Evolutionary conservation across 345 rosid genomes (phyloP), one percentile per base, ranked within the genome.

Genomic region (Odontarrhena argentea): DNA sequence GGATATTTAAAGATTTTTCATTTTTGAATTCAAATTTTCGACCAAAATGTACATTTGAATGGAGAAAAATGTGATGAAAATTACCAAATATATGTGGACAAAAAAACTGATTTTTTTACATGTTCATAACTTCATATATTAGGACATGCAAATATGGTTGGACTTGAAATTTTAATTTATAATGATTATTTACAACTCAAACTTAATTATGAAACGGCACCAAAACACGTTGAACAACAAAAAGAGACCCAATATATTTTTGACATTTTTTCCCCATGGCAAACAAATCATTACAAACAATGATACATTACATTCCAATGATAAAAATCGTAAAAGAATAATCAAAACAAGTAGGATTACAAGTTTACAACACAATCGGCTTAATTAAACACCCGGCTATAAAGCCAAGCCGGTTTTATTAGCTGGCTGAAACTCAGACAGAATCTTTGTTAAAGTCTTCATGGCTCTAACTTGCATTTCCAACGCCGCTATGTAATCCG

Each of bases 381-480:
- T 65, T 41, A 57, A 24, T 65, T 41, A 57, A 24, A 24, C 14
- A 22, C 18, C 35, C 55, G 37, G 57, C 64, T 71, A 56, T 52
- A 36, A 63, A 34, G 40, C 74, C n/a, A 69, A 74, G 65, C 69
- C 65, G 34, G 55, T 45, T 7, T 47, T 61, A 40, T 30, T 24
- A 5, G 53, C 55, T 59, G 59, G 59, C 64, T 67, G 52, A 54
- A 68, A 47, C 34, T 67, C 74, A 8, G 77, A 40, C 54, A 74
- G 48, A 47, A 68, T 74, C 59, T 85, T 85, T 5, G 92, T 79
- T 18, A 95, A 69, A 64, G 86, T 85, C 9, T 66, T 80, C 99
- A 95, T 87, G 79, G 97, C 92, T 75, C 92, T 71, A 32, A 91
- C 87, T 72, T 95, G 99, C 99, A 91, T 95, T 91, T 95, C 96